These are phyloP conservation scores for Erodium moschatum DNA, from an alignment of 441 rosid species.

Conservation along the genomic window DNA sequence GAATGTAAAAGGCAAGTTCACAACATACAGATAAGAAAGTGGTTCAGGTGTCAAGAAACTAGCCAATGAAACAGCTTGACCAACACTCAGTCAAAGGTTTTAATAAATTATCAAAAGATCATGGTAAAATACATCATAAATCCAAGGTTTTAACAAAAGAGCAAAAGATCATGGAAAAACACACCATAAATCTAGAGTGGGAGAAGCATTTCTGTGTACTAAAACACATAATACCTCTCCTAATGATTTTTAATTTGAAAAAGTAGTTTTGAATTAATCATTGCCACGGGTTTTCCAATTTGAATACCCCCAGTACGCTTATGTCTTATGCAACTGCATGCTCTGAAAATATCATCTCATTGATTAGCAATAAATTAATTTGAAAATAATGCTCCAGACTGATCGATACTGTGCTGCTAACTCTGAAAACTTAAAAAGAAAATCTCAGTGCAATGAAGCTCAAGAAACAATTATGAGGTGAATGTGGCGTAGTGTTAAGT, in stretches of 20 bases:
- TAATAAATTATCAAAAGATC: not conserved
- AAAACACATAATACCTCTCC: too few species aligned
- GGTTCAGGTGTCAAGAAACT: constrained; percentile 2
- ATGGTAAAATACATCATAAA: too few species aligned
- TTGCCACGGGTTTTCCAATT: not conserved
- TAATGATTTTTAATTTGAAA: not conserved
- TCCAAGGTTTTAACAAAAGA: not conserved
- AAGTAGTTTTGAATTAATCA: not conserved
- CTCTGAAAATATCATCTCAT: constrained; percentile 5
- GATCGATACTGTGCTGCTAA: not conserved
- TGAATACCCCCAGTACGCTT: not conserved
- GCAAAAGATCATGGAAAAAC: not conserved
- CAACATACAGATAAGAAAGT: not conserved
- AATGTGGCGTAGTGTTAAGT: not conserved
- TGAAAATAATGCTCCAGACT: not conserved
- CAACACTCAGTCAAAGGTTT: not conserved
- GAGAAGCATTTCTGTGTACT: not conserved
- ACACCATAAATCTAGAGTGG: not conserved
- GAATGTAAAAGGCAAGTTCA: too few species aligned
- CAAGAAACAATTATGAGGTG: not conserved
- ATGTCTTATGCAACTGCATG: not conserved
- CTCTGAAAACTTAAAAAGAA: too few species aligned
- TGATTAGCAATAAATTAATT: not conserved
- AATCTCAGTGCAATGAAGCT: not conserved
- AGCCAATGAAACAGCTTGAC: constrained; percentile 2